Percentiles rank a stretch among this genome's conserved stretches.
Evolutionary conservation across 2,329 filamentous ascomycete genomes (phyloP).

Genomic region (Thielaviopsis euricoi): DNA sequence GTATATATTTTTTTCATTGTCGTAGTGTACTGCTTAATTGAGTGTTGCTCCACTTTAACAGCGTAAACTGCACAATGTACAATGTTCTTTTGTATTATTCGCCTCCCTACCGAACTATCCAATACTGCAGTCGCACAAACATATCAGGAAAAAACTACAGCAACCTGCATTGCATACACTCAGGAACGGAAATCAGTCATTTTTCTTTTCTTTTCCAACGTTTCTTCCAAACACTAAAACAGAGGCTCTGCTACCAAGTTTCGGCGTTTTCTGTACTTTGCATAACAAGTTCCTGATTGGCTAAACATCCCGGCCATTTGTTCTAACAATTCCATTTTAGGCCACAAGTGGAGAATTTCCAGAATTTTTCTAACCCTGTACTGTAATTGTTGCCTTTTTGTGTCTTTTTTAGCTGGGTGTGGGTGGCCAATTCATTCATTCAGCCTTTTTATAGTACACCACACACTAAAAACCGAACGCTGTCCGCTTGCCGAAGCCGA

Average conservation of each 20-base stretch:
- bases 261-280: not conserved
- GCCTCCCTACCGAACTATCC: too few species aligned
- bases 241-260: not conserved
- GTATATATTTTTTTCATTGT: not conserved
- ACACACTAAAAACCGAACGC: slow-evolving; percentile 2
- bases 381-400: not conserved
- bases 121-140: too few species aligned
- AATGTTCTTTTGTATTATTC: too few species aligned
- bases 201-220: too few species aligned
- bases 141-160: too few species aligned
- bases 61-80: not conserved
- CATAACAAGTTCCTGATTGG: not conserved
- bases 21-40: not conserved
- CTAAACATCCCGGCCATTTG: not conserved
- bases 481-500: slow-evolving; percentile 5
- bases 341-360: not conserved
- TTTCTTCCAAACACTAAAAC: not conserved
- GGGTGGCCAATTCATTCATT: too few species aligned
- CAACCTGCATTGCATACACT: not conserved
- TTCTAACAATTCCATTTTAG: not conserved
- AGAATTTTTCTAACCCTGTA: not conserved
- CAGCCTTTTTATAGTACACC: not conserved
- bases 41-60: not conserved
- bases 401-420: not conserved
- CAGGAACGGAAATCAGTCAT: not conserved